Evolutionary conservation across 2,329 filamentous ascomycete genomes (phyloP).

Genomic region (Pseudogymnoascus verrucosus): DNA sequence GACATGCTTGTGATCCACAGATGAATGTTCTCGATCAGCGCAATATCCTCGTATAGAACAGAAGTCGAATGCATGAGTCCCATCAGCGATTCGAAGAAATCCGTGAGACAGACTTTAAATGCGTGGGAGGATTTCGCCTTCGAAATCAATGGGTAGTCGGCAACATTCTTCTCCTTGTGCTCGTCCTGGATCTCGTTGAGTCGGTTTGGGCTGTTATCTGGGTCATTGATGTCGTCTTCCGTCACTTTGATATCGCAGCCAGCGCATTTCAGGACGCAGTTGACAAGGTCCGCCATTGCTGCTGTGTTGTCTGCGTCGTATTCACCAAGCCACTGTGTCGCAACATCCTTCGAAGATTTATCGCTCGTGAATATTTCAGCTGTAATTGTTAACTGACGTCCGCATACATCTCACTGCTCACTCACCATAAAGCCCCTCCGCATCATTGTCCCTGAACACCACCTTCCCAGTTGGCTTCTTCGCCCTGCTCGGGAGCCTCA

Average conservation of each 20-base stretch:
- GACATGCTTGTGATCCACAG: constrained; percentile 90
- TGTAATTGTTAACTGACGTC: constrained; percentile 29
- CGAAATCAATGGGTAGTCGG: constrained; percentile 86
- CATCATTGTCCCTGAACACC: constrained; percentile 35
- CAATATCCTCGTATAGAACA: constrained; percentile 66
- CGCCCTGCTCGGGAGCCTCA: constrained; percentile 27
- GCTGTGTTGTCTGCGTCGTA: constrained; percentile 47
- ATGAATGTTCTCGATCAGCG: constrained; percentile 80
- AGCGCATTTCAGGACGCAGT: constrained; percentile 60
- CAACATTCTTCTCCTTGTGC: constrained; percentile 74
- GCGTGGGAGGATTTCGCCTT: constrained; percentile 67
- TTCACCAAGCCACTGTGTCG: constrained; percentile 50
- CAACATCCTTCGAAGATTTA: constrained; percentile 47
- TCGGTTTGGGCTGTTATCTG: constrained; percentile 74
- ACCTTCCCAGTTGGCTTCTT: constrained; percentile 32
- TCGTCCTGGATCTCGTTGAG: constrained; percentile 80
- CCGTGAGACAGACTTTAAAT: constrained; percentile 69
- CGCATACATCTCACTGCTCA: neutral
- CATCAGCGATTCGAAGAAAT: constrained; percentile 73
- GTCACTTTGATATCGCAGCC: constrained; percentile 76
- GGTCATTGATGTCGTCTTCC: constrained; percentile 76
- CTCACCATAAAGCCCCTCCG: constrained; percentile 25
- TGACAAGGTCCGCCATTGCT: constrained; percentile 55
- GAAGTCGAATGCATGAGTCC: constrained; percentile 74
- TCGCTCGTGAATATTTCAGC: constrained; percentile 57